Evolutionary conservation across 139 green algal genomes (phyloP).

Genomic region (Monoraphidium neglectum): DNA sequence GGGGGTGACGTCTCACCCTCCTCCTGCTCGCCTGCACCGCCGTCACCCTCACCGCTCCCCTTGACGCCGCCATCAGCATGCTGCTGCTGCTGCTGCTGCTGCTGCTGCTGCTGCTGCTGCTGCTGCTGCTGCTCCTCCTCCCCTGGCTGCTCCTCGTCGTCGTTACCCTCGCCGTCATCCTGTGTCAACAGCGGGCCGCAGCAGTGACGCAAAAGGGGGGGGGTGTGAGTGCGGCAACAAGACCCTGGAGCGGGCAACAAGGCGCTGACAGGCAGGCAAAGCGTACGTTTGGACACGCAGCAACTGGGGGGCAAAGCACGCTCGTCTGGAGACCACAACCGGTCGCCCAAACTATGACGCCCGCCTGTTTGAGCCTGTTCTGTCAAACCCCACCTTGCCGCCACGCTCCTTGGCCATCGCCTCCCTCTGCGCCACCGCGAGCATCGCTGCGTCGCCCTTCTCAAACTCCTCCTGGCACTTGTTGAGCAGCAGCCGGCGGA

Average conservation of each 20-base stretch:
- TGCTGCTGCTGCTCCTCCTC: neutral
- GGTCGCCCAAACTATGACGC: too few relatives aligned
- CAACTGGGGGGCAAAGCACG: too few relatives aligned
- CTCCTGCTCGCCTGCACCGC: conserved; percentile 58
- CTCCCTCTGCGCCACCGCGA: conserved; percentile 65
- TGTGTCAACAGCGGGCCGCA: neutral
- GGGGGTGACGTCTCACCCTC: conserved; percentile 43
- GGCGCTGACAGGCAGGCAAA: too few relatives aligned
- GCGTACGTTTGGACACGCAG: too few relatives aligned
- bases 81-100: conserved; percentile 3
- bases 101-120: neutral
- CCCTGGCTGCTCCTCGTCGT: conserved; percentile 37
- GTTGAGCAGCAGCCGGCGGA: conserved; percentile 92
- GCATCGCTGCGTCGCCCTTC: conserved; percentile 59
- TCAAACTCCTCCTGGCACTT: conserved; percentile 99
- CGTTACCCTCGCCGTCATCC: conserved; percentile 29
- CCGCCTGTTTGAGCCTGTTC: too few relatives aligned
- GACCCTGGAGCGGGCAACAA: too few relatives aligned
- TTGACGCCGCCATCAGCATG: conserved; percentile 9
- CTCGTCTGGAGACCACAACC: too few relatives aligned
- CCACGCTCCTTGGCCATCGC: conserved; percentile 43
- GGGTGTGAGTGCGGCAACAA: too few relatives aligned
- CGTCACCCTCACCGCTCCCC: conserved; percentile 15
- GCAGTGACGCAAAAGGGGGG: too few relatives aligned
- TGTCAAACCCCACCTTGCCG: conserved; percentile 27